Evolutionary conservation across 2,329 filamentous ascomycete species (phyloP).

Genomic region (Microcyclosporella mali): DNA sequence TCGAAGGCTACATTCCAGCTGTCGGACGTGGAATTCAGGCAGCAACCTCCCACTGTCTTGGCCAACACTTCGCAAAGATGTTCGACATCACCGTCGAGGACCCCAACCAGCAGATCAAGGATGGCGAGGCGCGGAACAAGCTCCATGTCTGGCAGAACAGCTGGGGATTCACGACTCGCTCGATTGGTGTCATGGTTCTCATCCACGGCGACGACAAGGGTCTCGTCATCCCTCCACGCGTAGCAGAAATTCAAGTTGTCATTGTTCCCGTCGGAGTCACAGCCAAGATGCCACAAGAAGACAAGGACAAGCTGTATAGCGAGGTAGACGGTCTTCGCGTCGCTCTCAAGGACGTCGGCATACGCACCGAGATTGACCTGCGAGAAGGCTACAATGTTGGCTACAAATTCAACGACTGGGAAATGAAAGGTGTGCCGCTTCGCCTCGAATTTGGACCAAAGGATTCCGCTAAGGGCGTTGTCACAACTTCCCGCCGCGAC

Average conservation of each 20-base stretch:
- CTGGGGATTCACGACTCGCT: constrained; percentile 94
- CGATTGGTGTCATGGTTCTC: constrained; percentile 98
- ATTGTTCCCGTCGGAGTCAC: constrained; percentile 91
- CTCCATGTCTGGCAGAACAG: constrained; percentile 97
- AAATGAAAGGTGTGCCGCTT: constrained; percentile 89
- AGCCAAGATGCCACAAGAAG: constrained; percentile 76
- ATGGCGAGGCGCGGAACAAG: constrained; percentile 67
- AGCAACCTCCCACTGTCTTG: constrained; percentile 86
- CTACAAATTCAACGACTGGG: constrained; percentile 99
- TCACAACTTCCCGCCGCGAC: constrained; percentile 83
- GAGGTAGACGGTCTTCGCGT: constrained; percentile 66
- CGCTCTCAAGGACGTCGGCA: constrained; percentile 62
- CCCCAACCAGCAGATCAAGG: constrained; percentile 57
- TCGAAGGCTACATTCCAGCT: constrained; percentile 92
- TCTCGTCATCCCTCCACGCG: constrained; percentile 83
- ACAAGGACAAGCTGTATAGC: constrained; percentile 66
- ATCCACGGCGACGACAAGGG: constrained; percentile 95
- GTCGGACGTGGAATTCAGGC: constrained; percentile 96
- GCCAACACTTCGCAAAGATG: constrained; percentile 99
- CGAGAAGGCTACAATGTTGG: constrained; percentile 88
- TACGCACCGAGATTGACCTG: constrained; percentile 75
- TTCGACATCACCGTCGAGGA: constrained; percentile 97
- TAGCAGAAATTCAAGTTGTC: constrained; percentile 78
- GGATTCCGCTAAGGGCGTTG: constrained; percentile 77
- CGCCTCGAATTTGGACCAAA: constrained; percentile 94